Evolutionary conservation across 345 rosid genomes (phyloP).

Genomic region (Excoecaria cochinchinensis): DNA sequence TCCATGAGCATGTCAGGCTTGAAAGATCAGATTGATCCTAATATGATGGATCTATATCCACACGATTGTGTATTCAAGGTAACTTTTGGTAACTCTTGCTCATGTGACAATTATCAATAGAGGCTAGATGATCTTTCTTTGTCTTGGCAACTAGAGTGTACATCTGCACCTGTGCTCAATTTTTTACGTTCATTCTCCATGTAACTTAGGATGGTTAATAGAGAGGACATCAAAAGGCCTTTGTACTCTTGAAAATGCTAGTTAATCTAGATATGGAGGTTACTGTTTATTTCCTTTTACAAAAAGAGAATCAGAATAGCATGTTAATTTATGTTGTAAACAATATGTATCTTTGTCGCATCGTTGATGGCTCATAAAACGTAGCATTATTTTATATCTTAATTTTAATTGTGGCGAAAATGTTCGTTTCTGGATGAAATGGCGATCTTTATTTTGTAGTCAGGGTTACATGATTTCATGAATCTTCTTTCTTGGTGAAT

Average conservation of each 20-base stretch:
- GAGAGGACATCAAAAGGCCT: not conserved
- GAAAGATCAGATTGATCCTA: conserved; percentile 71
- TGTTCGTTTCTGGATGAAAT: not conserved
- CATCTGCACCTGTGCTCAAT: too few relatives aligned
- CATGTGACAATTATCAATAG: not conserved
- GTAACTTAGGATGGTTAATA: not conserved
- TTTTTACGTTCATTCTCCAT: not conserved
- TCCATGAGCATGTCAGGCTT: conserved; percentile 66
- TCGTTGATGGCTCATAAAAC: too few relatives aligned
- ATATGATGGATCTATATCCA: conserved; percentile 83
- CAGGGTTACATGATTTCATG: not conserved
- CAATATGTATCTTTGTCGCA: too few relatives aligned
- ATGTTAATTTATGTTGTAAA: too few relatives aligned
- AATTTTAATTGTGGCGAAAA: too few relatives aligned
- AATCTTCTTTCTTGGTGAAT: conserved; percentile 6
- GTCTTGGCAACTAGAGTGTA: not conserved
- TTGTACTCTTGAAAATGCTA: not conserved
- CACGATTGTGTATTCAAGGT: conserved; percentile 96
- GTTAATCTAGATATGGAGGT: not conserved
- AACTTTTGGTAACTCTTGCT: conserved; percentile 15
- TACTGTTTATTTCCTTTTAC: too few relatives aligned
- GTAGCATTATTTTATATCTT: too few relatives aligned
- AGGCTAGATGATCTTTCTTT: not conserved
- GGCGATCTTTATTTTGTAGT: not conserved
- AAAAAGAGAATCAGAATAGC: too few relatives aligned